Conservation (phyloP, 495 filamentous ascomycete species). For the Penicillium paradoxum region DNA sequence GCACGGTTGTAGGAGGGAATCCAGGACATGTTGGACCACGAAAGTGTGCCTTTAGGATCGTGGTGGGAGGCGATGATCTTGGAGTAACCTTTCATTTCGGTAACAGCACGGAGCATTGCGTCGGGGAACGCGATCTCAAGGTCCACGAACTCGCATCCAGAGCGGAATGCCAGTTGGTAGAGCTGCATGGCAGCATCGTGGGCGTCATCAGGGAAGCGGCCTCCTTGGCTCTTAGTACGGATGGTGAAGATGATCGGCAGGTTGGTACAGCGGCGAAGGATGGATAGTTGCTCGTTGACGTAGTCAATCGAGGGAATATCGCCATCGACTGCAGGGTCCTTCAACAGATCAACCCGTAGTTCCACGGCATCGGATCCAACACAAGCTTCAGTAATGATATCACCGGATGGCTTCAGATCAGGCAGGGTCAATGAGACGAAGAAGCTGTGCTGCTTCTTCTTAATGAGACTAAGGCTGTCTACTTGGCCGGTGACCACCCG, state of each 20-base stretch:
- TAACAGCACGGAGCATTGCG: conserved; percentile 60
- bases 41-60: conserved; percentile 71
- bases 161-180: conserved; percentile 71
- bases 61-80: conserved; percentile 95
- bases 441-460: conserved; percentile 73
- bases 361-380: conserved; percentile 93
- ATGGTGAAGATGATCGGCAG: conserved; percentile 92
- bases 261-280: conserved; percentile 68
- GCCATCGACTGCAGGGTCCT: conserved; percentile 59
- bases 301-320: conserved; percentile 65
- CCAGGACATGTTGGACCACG: conserved; percentile 88
- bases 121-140: conserved; percentile 86
- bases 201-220: conserved; percentile 76
- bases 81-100: conserved; percentile 62
- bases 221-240: conserved; percentile 79
- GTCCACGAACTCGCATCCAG: conserved; percentile 88
- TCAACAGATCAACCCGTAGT: conserved; percentile 83
- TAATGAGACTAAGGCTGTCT: conserved; percentile 58
- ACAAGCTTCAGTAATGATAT: conserved; percentile 64
- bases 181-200: conserved; percentile 63
- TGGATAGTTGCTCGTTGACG: conserved; percentile 73
- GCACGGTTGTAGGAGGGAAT: conserved; percentile 81
- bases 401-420: conserved; percentile 56
- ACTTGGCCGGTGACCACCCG: conserved; percentile 64
- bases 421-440: conserved; percentile 90